Evolutionary conservation across 2,329 filamentous ascomycete genomes (phyloP).

Genomic region (Akanthomyces muscarius): DNA sequence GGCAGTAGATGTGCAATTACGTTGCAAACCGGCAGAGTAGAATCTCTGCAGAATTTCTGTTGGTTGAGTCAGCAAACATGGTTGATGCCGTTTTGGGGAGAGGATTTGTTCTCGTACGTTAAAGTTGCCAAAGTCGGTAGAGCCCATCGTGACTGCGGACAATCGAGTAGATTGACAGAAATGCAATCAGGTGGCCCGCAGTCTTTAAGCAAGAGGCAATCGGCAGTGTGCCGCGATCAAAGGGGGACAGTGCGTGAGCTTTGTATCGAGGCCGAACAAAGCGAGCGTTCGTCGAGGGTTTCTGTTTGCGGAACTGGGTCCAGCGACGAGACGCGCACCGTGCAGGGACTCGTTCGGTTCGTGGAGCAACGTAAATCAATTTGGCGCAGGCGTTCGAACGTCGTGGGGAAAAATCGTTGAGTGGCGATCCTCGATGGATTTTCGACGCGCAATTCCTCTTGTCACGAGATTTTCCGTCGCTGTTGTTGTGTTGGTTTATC

Average conservation of each 20-base stretch:
- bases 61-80: slow-evolving; percentile 11
- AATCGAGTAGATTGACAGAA: slow-evolving; percentile 13
- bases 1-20: slow-evolving; percentile 46
- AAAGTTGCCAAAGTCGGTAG: slow-evolving; percentile 59
- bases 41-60: slow-evolving; percentile 79
- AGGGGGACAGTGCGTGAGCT: slow-evolving; percentile 6
- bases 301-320: slow-evolving; percentile 15
- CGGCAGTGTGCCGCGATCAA: neutral
- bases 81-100: slow-evolving; percentile 16
- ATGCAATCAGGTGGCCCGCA: neutral
- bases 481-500: neutral
- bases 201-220: neutral
- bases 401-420: neutral
- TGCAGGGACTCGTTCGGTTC: neutral
- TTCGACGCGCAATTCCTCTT: neutral
- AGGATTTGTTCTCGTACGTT: slow-evolving; percentile 37
- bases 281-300: neutral
- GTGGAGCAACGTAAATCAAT: neutral
- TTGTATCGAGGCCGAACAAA: slow-evolving; percentile 12
- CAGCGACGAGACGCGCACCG: neutral
- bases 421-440: neutral
- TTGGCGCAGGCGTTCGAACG: neutral
- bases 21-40: slow-evolving; percentile 80
- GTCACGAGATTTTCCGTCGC: neutral
- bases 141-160: slow-evolving; percentile 48